phyloP scores from a whole-genome alignment of 352 stramenopile genomes.

The Halophytophthora polymorphica region DNA sequence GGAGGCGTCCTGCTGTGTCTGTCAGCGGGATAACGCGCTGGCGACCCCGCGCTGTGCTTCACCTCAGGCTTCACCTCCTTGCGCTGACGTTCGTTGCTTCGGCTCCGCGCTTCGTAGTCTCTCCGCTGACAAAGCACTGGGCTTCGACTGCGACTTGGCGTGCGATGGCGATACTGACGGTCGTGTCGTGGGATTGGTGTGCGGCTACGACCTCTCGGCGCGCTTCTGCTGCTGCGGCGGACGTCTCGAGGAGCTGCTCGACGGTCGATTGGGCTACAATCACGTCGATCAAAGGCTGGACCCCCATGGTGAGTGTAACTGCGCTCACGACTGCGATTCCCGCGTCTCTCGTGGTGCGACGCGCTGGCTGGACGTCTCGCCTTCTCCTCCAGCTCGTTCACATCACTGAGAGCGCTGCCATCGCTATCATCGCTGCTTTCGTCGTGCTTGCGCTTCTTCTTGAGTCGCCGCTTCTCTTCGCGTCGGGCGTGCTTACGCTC shows the following conservation, averaged over 20 bases:
- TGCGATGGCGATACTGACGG: slow-evolving; percentile 2
- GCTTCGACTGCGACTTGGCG: slow-evolving; percentile 17
- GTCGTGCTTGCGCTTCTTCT: slow-evolving; percentile 45
- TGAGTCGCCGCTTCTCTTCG: slow-evolving; percentile 32
- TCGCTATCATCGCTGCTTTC: slow-evolving; percentile 18
- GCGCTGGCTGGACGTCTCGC: slow-evolving; percentile 4
- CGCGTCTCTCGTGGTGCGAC: not conserved
- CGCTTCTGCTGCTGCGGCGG: not conserved
- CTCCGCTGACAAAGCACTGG: slow-evolving; percentile 1
- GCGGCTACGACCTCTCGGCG: not conserved
- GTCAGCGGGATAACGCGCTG: slow-evolving; percentile 1
- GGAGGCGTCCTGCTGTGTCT: slow-evolving; percentile 15
- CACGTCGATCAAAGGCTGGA: slow-evolving; percentile 5
- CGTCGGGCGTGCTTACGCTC: slow-evolving; percentile 41
- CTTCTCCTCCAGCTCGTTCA: slow-evolving; percentile 17
- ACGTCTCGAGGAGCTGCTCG: slow-evolving; percentile 1
- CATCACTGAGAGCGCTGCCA: slow-evolving; percentile 8
- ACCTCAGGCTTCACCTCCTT: slow-evolving; percentile 19
- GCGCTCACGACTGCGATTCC: slow-evolving; percentile 2
- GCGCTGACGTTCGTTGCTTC: slow-evolving; percentile 2
- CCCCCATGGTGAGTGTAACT: not conserved
- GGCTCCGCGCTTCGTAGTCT: not conserved
- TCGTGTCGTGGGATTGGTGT: slow-evolving; percentile 1
- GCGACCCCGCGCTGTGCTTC: slow-evolving; percentile 5
- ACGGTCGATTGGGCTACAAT: slow-evolving; percentile 5